Base-by-base conservation (phyloP, 1,284 basidiomycete genomes). In the Tilletia setariae region DNA sequence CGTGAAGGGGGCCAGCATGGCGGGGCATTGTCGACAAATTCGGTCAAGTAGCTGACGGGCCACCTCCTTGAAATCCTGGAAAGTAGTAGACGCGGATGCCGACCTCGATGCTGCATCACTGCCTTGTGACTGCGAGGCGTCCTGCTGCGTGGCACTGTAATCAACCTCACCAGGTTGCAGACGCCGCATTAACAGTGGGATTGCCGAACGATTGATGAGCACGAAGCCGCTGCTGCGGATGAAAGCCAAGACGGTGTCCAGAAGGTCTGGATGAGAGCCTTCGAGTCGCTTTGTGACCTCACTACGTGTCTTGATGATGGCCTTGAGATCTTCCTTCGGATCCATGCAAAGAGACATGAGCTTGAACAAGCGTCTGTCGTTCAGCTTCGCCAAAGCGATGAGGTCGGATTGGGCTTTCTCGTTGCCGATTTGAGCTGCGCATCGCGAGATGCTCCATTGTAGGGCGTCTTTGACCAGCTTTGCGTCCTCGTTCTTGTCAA, bases 301-400 rank as follows among this genome's bases (percentile, higher is more conserved):
- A 64, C 68, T 72, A 2, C 75, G 70, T 40, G 71, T 86, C 83
- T 95, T 97, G 69, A 91, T 85, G 1, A 94, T 85, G 3, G 86
- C 86, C 79, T 91, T 92, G 32, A 98, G 83, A 78, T 95, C 91
- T 0, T 90, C 89, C 74, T 92, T 89, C 0, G 90, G 86, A 80
- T 97, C 93, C 84, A 92, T 87, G 76, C 91, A 89, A 0, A 87
- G 89, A 79, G 88, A 90, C 53, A 95, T 85, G 3, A 94, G 85
- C 82, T 91, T 93, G 85, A 94, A 96, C 11, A 95, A 84, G 63
- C 92, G 87, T 23, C 86, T 86, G 76, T 97, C 93, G 82, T 97
- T 97, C 46, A 90, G 84, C 70, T 90, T 90, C 1, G 94, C 94
- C 76, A 98, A 97, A 0, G 87, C 83, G 23, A 89, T 85, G 25